These are phyloP conservation scores for Vaccinium darrowii DNA, from an alignment of 148 eudicot genomes.

Conservation along the genomic window DNA sequence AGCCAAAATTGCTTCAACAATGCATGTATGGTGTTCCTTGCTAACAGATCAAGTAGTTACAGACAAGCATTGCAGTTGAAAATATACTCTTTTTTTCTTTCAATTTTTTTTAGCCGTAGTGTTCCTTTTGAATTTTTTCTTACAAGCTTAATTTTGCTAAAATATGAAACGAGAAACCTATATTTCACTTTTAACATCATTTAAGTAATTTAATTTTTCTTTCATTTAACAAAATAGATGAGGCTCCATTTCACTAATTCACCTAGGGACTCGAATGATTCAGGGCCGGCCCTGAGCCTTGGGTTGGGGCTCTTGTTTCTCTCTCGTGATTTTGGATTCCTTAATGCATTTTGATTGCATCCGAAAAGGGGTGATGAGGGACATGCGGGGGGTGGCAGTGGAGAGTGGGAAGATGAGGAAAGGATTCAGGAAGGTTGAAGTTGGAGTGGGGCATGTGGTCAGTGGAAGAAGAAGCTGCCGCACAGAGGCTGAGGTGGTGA, in stretches of 20 bases:
- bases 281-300: background rate
- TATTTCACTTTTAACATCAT: too few relatives aligned
- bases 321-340: background rate
- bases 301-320: background rate
- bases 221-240: background rate
- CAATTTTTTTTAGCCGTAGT: background rate
- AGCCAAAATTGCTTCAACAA: background rate
- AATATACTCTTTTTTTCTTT: too few relatives aligned
- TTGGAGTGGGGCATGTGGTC: background rate
- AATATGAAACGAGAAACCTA: background rate
- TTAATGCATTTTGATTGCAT: background rate
- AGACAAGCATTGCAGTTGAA: background rate
- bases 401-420: background rate
- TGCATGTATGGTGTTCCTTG: background rate
- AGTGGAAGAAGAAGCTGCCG: background rate
- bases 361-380: background rate
- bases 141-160: background rate
- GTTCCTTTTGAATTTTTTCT: background rate
- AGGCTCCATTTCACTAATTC: background rate
- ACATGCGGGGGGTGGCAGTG: background rate
- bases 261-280: background rate
- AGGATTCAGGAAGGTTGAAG: background rate
- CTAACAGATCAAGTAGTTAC: background rate
- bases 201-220: background rate
- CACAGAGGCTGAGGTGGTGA: constrained; percentile 2